phyloP scores from a whole-genome alignment of 768 basidiomycete genomes.

The Nidularia sp. region DNA sequence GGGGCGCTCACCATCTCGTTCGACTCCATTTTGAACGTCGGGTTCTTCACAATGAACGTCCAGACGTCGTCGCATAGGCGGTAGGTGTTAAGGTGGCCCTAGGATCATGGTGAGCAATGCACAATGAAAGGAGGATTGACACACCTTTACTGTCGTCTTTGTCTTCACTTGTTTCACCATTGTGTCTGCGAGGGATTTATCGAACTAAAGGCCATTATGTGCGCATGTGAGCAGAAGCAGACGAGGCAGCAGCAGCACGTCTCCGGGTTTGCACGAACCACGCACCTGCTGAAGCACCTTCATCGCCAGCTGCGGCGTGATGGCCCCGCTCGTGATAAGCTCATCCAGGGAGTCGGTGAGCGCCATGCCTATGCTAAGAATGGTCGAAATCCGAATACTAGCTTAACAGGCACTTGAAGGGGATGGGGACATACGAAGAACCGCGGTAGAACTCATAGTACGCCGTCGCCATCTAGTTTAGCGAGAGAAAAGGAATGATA shows the following conservation, averaged over 20 bases:
- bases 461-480: conserved; percentile 59
- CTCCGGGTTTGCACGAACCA: neutral
- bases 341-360: conserved; percentile 98
- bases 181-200: conserved; percentile 90
- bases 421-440: conserved; percentile 64
- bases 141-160: conserved; percentile 89
- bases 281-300: conserved; percentile 91
- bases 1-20: conserved; percentile 70
- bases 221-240: neutral
- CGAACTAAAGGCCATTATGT: conserved; percentile 61
- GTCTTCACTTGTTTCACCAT: conserved; percentile 92
- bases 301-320: conserved; percentile 96
- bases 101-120: neutral
- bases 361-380: conserved; percentile 86
- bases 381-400: neutral
- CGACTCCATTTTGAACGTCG: conserved; percentile 93
- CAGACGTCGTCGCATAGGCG: conserved; percentile 94
- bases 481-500: too few relatives aligned
- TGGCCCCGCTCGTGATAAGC: conserved; percentile 93
- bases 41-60: conserved; percentile 96
- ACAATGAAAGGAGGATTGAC: conserved; percentile 3
- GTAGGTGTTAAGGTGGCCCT: conserved; percentile 93
- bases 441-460: conserved; percentile 94
- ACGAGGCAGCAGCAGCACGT: too few relatives aligned
- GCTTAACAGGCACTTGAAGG: conserved; percentile 1